Percentiles rank a stretch among this genome's conserved stretches.
phyloP scores from a whole-genome alignment of 2,329 filamentous ascomycete genomes.

The Fusarium chaquense region DNA sequence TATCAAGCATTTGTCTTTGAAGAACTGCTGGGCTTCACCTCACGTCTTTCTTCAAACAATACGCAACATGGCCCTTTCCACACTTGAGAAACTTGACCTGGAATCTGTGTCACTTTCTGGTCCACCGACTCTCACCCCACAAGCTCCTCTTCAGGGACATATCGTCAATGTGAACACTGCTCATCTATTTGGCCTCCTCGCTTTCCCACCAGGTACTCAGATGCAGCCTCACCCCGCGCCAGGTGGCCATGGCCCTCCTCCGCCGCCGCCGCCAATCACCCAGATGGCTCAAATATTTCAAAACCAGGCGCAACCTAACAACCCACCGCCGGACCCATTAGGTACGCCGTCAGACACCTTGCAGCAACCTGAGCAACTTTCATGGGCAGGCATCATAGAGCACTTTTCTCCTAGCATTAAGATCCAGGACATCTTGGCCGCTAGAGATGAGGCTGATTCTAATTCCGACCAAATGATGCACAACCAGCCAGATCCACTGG shows the following conservation, averaged over 20 bases:
- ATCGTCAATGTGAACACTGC: conserved; percentile 15
- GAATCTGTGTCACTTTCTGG: conserved; percentile 75
- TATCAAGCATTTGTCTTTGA: conserved; percentile 70
- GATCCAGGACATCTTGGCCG: conserved; percentile 43
- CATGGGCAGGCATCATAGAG: conserved; percentile 59
- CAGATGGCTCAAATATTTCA: conserved; percentile 2
- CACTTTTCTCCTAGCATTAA: conserved; percentile 56
- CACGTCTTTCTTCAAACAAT: conserved; percentile 66
- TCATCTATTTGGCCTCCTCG: conserved; percentile 36
- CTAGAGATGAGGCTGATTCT: conserved; percentile 8
- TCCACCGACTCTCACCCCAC: conserved; percentile 49
- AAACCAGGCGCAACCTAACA: not conserved
- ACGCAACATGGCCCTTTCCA: conserved; percentile 58
- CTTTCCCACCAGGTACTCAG: conserved; percentile 5
- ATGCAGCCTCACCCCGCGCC: not conserved
- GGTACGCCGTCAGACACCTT: conserved; percentile 26
- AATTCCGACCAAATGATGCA: conserved; percentile 2
- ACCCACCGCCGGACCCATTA: conserved; percentile 6
- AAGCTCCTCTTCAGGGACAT: conserved; percentile 45
- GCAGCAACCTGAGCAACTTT: conserved; percentile 50
- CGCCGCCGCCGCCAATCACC: not conserved
- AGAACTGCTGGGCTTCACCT: conserved; percentile 77
- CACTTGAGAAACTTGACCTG: conserved; percentile 66
- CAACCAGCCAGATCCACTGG: conserved; percentile 24
- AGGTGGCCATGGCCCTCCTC: not conserved